Percentiles rank a stretch among this genome's conserved stretches.
phyloP scores from a whole-genome alignment of 495 filamentous ascomycete genomes.

The Podospora pseudopauciseta region DNA sequence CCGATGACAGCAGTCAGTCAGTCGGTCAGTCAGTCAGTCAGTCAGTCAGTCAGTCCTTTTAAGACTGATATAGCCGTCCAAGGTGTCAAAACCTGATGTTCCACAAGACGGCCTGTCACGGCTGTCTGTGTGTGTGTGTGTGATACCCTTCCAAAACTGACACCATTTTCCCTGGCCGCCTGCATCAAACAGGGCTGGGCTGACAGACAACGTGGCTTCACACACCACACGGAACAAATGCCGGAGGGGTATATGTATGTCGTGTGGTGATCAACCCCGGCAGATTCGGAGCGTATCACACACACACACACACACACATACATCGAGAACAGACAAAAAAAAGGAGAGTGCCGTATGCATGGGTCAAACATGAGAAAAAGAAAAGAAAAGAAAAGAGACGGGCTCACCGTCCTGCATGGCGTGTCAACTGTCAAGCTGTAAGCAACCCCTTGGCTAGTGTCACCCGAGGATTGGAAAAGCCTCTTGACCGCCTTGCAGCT shows the following conservation, averaged over 20 bases:
- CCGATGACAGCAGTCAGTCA: too few relatives aligned
- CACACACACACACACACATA: too few relatives aligned
- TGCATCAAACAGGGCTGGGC: background rate
- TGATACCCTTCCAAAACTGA: background rate
- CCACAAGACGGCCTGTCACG: background rate
- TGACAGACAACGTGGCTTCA: background rate
- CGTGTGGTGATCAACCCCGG: background rate
- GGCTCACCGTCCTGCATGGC: slow-evolving; percentile 1
- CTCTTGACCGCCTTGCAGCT: slow-evolving; percentile 16
- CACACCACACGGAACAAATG: background rate
- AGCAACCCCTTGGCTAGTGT: slow-evolving; percentile 19
- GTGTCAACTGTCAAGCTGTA: background rate
- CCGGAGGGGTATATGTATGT: background rate
- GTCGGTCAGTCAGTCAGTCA: too few relatives aligned
- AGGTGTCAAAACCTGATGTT: background rate
- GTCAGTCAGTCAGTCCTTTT: too few relatives aligned
- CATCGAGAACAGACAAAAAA: too few relatives aligned
- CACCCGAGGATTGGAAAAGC: background rate
- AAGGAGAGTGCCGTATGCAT: background rate
- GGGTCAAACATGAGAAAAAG: background rate
- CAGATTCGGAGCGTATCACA: background rate
- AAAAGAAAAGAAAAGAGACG: background rate
- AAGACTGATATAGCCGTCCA: too few relatives aligned
- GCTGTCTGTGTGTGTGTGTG: background rate
- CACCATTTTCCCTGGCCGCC: background rate